phyloP scores from a whole-genome alignment of 1,284 basidiomycete species.

The Hypsizygus ulmarius region DNA sequence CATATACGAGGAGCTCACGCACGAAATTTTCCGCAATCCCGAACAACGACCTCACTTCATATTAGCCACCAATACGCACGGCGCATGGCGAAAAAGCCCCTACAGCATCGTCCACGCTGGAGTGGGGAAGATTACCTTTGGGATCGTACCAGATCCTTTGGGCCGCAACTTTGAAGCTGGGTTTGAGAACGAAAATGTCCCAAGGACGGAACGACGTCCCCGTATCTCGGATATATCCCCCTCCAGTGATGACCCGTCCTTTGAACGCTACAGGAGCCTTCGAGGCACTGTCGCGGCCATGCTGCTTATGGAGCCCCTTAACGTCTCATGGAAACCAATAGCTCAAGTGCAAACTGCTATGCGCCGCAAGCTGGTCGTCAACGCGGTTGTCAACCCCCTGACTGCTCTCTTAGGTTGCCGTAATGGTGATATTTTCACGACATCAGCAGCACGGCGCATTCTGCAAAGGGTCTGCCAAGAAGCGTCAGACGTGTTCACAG shows the following conservation, averaged over 20 bases:
- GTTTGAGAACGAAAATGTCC: slow-evolving; percentile 34
- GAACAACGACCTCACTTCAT: slow-evolving; percentile 81
- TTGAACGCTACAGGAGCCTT: slow-evolving; percentile 54
- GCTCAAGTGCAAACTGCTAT: slow-evolving; percentile 69
- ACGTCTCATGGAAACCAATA: slow-evolving; percentile 68
- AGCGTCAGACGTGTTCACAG: slow-evolving; percentile 57
- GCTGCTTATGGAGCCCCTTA: slow-evolving; percentile 53
- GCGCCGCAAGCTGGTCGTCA: slow-evolving; percentile 83
- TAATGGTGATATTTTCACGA: slow-evolving; percentile 71
- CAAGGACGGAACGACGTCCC: slow-evolving; percentile 37
- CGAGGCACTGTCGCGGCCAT: slow-evolving; percentile 71
- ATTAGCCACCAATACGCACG: slow-evolving; percentile 82
- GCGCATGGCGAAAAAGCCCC: slow-evolving; percentile 54
- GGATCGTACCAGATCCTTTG: slow-evolving; percentile 70
- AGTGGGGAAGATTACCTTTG: slow-evolving; percentile 74
- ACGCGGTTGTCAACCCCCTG: slow-evolving; percentile 85
- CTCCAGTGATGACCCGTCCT: slow-evolving; percentile 35
- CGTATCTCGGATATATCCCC: slow-evolving; percentile 57
- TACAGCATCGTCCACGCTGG: slow-evolving; percentile 73
- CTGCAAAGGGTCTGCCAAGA: slow-evolving; percentile 54
- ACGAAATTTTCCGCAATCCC: slow-evolving; percentile 72
- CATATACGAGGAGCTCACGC: slow-evolving; percentile 77
- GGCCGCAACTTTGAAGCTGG: slow-evolving; percentile 60
- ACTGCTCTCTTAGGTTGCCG: slow-evolving; percentile 80
- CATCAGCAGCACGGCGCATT: slow-evolving; percentile 42